These are phyloP conservation scores for Neurospora sp. DNA, from an alignment of 495 filamentous ascomycete genomes.

Conservation along the genomic window DNA sequence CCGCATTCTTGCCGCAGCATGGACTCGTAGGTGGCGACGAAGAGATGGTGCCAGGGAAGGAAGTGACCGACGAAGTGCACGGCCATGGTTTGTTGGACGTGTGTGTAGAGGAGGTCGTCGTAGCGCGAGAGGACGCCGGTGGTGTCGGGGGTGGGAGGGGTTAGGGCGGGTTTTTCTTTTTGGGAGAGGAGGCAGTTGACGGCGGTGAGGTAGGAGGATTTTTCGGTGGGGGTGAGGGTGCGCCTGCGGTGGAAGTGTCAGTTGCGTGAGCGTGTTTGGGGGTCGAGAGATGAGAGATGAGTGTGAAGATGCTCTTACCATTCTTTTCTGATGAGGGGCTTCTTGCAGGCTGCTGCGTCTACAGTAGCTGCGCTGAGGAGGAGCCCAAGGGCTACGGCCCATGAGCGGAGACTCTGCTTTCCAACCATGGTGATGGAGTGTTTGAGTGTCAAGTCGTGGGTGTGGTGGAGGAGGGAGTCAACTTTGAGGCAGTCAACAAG, in stretches of 20 bases:
- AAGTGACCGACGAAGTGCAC: slow-evolving; percentile 32
- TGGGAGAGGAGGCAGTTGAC: slow-evolving; percentile 15
- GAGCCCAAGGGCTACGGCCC: background rate
- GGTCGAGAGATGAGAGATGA: too few species aligned
- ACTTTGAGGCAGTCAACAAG: background rate
- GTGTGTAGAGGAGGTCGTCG: slow-evolving; percentile 31
- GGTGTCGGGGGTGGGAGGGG: background rate
- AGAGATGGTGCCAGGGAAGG: slow-evolving; percentile 32
- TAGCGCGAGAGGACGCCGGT: slow-evolving; percentile 19
- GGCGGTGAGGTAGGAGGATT: slow-evolving; percentile 8
- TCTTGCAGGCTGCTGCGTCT: background rate
- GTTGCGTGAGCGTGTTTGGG: too few species aligned
- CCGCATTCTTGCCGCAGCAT: slow-evolving; percentile 28
- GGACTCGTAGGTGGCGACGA: slow-evolving; percentile 27
- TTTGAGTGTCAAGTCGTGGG: background rate
- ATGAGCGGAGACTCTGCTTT: background rate
- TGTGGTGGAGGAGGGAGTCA: too few species aligned
- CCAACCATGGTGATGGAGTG: background rate
- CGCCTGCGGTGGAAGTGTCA: slow-evolving; percentile 3
- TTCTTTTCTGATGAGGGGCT: slow-evolving; percentile 7
- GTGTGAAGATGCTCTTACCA: slow-evolving; percentile 1
- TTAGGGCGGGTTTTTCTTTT: background rate
- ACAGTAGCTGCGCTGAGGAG: background rate
- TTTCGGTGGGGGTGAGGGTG: slow-evolving; percentile 10
- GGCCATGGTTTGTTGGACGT: slow-evolving; percentile 24